phyloP scores from a whole-genome alignment of 352 stramenopile genomes.

The Phytophthora hybrid region DNA sequence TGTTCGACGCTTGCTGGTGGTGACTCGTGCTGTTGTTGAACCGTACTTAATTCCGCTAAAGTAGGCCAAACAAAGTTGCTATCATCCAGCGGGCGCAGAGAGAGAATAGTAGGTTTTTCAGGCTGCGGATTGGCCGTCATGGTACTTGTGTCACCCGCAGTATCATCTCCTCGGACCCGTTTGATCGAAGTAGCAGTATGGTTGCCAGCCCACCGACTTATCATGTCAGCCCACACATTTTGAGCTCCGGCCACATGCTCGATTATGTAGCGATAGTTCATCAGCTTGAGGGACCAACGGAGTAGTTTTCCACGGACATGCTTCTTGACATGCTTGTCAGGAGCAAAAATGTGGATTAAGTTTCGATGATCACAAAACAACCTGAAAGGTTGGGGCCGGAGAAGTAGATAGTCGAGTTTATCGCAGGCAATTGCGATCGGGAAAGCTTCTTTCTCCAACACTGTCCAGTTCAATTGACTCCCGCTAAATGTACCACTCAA shows the following conservation, averaged over 20 bases:
- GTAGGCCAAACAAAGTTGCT: conserved; percentile 10
- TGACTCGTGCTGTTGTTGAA: neutral
- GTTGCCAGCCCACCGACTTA: conserved; percentile 16
- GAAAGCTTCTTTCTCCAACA: conserved; percentile 8
- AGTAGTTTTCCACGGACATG: conserved; percentile 16
- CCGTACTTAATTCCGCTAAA: neutral
- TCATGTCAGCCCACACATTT: conserved; percentile 33
- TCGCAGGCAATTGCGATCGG: conserved; percentile 5
- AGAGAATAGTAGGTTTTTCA: too few species aligned
- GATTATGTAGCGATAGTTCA: conserved; percentile 26
- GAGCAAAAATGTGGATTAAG: conserved; percentile 15
- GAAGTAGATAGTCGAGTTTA: conserved; percentile 13
- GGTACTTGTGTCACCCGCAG: too few species aligned
- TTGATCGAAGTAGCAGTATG: neutral
- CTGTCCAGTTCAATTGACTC: neutral
- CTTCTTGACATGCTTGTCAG: conserved; percentile 6
- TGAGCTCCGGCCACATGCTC: conserved; percentile 4
- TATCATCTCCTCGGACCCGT: neutral
- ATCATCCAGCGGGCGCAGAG: conserved; percentile 16
- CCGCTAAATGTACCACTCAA: neutral
- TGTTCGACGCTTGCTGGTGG: neutral
- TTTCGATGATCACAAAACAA: conserved; percentile 18
- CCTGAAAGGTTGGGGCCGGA: conserved; percentile 1
- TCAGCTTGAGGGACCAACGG: conserved; percentile 11
- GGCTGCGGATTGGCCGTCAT: too few species aligned